phyloP scores from a whole-genome alignment of 768 basidiomycete genomes.

The Paxillus rubicundulus region DNA sequence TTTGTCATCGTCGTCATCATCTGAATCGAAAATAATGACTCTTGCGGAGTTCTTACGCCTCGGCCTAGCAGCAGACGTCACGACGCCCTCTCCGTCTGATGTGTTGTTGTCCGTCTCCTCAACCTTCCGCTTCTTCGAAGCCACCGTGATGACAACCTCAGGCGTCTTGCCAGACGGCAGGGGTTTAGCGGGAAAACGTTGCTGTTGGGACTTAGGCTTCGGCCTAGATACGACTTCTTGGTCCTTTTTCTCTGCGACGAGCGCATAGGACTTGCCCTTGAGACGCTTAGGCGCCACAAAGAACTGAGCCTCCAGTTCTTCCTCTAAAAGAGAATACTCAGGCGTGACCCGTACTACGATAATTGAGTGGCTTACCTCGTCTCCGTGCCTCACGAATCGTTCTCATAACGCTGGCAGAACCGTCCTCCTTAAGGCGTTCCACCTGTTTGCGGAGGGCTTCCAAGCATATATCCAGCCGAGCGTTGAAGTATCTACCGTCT shows the following conservation, averaged over 20 bases:
- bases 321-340: constrained; percentile 34
- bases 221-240: constrained; percentile 21
- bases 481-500: constrained; percentile 87
- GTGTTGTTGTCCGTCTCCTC: constrained; percentile 18
- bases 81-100: constrained; percentile 35
- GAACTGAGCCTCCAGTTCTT: constrained; percentile 48
- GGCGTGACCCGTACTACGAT: not conserved
- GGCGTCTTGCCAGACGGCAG: constrained; percentile 42
- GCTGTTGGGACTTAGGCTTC: constrained; percentile 13
- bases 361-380: constrained; percentile 43
- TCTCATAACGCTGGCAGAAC: constrained; percentile 57
- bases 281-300: constrained; percentile 59
- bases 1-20: constrained; percentile 40
- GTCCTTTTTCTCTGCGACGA: constrained; percentile 44
- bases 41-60: constrained; percentile 39
- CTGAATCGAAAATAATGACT: constrained; percentile 46
- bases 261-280: constrained; percentile 72
- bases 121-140: constrained; percentile 18
- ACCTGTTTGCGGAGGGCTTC: constrained; percentile 62
- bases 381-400: constrained; percentile 63
- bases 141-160: constrained; percentile 54
- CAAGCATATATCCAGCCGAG: constrained; percentile 66
- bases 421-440: constrained; percentile 62
- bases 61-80: constrained; percentile 34
- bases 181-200: constrained; percentile 27